These are phyloP conservation scores for Nemania sp. DNA, from an alignment of 2,329 filamentous ascomycete species.

Conservation along the genomic window DNA sequence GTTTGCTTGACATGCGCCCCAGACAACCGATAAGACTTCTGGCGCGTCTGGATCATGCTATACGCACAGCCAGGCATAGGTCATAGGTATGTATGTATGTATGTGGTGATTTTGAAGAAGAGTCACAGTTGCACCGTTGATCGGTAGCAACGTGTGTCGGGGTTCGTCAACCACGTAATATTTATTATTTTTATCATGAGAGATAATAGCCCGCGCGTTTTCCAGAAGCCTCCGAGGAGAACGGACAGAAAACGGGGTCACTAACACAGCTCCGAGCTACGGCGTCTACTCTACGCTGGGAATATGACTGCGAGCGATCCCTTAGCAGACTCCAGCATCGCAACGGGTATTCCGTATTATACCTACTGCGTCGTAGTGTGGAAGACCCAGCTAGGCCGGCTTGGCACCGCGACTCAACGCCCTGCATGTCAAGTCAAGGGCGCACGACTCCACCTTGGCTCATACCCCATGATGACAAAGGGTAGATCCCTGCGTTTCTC, in stretches of 20 bases:
- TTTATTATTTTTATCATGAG: constrained; percentile 8
- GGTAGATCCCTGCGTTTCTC: constrained; percentile 17
- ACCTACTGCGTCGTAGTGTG: too few species aligned
- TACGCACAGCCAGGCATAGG: too few species aligned
- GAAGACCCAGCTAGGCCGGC: constrained; percentile 4
- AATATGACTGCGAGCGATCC: constrained; percentile 1
- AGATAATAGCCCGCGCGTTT: constrained; percentile 3
- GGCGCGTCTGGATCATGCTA: background rate
- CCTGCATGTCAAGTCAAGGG: constrained; percentile 56
- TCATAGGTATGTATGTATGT: constrained; percentile 5
- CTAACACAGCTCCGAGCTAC: constrained; percentile 31
- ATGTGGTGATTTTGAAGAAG: background rate
- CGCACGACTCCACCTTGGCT: constrained; percentile 53
- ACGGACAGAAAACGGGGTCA: constrained; percentile 16
- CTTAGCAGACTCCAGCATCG: constrained; percentile 11
- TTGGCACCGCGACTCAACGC: constrained; percentile 35
- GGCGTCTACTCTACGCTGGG: constrained; percentile 23
- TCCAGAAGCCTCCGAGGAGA: constrained; percentile 10
- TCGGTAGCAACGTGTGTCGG: background rate
- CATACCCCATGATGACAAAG: constrained; percentile 34
- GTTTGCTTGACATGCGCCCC: background rate
- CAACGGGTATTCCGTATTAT: background rate
- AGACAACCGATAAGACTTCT: background rate
- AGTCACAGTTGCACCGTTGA: constrained; percentile 1
- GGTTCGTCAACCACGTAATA: constrained; percentile 5